A percentile compares a stretch with the other conserved stretches of the same genome.
Conservation (phyloP, 2,329 filamentous ascomycete species). For the Apiospora kogelbergensis region DNA sequence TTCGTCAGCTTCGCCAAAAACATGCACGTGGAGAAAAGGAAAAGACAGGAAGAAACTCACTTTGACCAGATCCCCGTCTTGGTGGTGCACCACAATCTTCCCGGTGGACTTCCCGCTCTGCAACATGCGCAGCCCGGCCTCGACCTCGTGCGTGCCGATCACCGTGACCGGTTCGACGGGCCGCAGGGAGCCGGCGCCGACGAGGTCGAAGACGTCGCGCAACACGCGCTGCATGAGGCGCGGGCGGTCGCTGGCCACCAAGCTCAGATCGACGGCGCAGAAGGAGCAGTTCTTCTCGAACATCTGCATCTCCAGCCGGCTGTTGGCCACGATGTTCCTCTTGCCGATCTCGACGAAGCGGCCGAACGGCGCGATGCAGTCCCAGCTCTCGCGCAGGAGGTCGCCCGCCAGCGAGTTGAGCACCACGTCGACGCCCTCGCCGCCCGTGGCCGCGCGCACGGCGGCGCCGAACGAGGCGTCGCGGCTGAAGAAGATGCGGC, state of each 20-base stretch:
- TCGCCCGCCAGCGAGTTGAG: conserved; percentile 36
- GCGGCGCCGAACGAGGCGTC: conserved; percentile 22
- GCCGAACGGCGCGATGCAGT: neutral
- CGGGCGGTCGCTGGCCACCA: conserved; percentile 14
- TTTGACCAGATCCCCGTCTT: conserved; percentile 13
- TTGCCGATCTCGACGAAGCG: neutral
- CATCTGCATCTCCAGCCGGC: neutral
- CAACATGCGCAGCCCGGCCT: neutral
- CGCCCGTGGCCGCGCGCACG: conserved; percentile 18
- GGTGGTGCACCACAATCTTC: conserved; percentile 44
- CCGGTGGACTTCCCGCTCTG: conserved; percentile 35
- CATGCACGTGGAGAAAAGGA: too few relatives aligned
- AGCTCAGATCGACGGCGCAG: conserved; percentile 13
- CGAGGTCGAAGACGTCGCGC: conserved; percentile 23
- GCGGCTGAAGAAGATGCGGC: conserved; percentile 27
- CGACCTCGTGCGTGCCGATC: conserved; percentile 21
- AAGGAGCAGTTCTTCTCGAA: neutral
- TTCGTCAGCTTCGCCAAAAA: conserved; percentile 3
- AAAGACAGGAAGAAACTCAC: too few relatives aligned
- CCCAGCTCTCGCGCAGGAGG: neutral
- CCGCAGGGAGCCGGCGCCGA: too few relatives aligned
- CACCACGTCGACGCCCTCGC: conserved; percentile 25
- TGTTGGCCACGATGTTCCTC: neutral
- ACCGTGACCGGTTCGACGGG: conserved; percentile 27
- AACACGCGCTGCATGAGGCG: conserved; percentile 18